Evolutionary conservation across 352 stramenopile species (phyloP), one percentile per base, ranked within the genome.

Genomic region (Salisapilia sapeloensis): DNA sequence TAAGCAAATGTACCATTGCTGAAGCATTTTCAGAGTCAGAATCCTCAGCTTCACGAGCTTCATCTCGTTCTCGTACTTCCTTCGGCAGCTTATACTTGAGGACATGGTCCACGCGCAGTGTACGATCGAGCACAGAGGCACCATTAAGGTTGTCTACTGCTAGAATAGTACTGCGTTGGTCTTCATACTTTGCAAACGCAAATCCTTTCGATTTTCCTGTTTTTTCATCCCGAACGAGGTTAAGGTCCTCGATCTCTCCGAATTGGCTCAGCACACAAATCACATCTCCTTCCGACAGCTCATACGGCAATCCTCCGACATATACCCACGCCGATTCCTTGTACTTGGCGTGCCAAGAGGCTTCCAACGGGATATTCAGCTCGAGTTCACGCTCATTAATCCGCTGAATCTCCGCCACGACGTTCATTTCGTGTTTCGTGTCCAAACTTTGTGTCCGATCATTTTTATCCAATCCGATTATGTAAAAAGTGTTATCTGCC

Each of bases 61-160:
- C 65, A 36, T 90, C 79, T 28, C 72, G 59, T 29, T 87, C 66
- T 30, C 84, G 82, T 12, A 93, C 55, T 37, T 90, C 74, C 43
- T 92, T 92, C 20, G 92, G 92, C 42, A 97, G 63, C 38, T 93
- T 83, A 78, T 98, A 98, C 45, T 96, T 94, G 40, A 98, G 86
- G 26, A 97, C 85, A 60, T 98, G 93, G 71, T 98, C 94, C 24
- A 98, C 87, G 21, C 92, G 67, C 15, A 99, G 50, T 14, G 83
- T 89, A 27, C 92, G 60, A 28, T 93, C 91, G 40, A 97, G 61
- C 35, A 97, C 45, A 42, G 71, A 52, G 21, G 56, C 75, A 28
- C 91, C 86, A 46, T 93, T 96, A 18, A 98, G 77, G 55, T 98
- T 98, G 60, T 99, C 95, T 23, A 99, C 93, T 0, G 93, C 94